phyloP scores from a whole-genome alignment of 2,329 filamentous ascomycete species.

The Coccinonectria pachysandricola region DNA sequence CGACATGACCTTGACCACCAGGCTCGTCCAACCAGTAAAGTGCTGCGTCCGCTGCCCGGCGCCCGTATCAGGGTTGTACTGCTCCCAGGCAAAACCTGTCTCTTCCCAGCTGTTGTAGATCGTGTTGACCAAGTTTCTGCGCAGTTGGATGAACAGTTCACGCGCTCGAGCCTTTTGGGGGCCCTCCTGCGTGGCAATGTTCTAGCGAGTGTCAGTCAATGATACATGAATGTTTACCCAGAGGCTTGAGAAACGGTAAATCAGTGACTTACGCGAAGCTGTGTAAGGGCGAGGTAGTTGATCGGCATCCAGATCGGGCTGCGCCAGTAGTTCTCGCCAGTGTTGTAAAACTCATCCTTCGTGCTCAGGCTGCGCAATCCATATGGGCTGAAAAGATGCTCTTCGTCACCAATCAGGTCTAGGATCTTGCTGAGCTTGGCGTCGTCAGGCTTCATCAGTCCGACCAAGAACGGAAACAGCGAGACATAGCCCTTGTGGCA shows the following conservation, averaged over 20 bases:
- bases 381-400: constrained; percentile 80
- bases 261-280: constrained; percentile 58
- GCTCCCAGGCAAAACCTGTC: constrained; percentile 97
- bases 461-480: constrained; percentile 83
- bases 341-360: constrained; percentile 73
- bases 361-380: constrained; percentile 87
- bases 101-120: constrained; percentile 80
- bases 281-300: constrained; percentile 77
- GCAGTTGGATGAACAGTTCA: constrained; percentile 65
- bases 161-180: constrained; percentile 58
- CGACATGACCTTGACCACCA: constrained; percentile 94
- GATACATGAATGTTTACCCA: constrained; percentile 1
- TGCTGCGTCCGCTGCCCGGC: constrained; percentile 92
- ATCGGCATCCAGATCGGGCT: constrained; percentile 94
- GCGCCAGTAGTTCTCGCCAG: constrained; percentile 94
- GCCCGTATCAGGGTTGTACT: constrained; percentile 91
- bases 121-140: constrained; percentile 78
- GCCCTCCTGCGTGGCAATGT: constrained; percentile 53
- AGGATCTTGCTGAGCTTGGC: constrained; percentile 64
- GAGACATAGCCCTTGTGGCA: constrained; percentile 97
- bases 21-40: constrained; percentile 97
- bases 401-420: constrained; percentile 67
- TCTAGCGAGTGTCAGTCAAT: constrained; percentile 31
- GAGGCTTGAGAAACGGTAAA: constrained; percentile 1
- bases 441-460: constrained; percentile 64